A percentile compares a stretch with the other conserved stretches of the same genome.
These are phyloP conservation scores for Psilocybe cyanescens DNA, from an alignment of 768 basidiomycete genomes.

Conservation along the genomic window DNA sequence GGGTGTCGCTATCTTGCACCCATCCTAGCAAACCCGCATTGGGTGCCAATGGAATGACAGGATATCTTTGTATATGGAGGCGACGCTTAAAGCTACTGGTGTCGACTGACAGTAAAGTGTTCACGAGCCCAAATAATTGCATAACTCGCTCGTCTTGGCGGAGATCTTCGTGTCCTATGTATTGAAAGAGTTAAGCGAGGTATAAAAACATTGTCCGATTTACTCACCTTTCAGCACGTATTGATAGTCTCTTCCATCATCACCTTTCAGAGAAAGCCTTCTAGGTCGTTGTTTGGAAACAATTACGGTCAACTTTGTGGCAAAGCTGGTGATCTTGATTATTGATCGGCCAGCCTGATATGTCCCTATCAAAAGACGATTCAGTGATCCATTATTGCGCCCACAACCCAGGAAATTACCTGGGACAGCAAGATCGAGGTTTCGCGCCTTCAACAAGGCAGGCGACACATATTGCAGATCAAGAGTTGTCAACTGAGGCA, in stretches of 20 bases:
- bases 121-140: slow-evolving; percentile 98
- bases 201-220: neutral
- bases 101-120: slow-evolving; percentile 91
- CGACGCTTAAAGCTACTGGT: slow-evolving; percentile 96
- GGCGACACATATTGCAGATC: slow-evolving; percentile 99
- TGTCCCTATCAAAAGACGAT: slow-evolving; percentile 59
- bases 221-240: slow-evolving; percentile 84
- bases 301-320: slow-evolving; percentile 90
- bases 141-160: slow-evolving; percentile 99
- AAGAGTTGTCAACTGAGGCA: slow-evolving; percentile 85
- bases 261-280: slow-evolving; percentile 83
- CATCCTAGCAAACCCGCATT: slow-evolving; percentile 94
- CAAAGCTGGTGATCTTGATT: slow-evolving; percentile 82
- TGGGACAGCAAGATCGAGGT: slow-evolving; percentile 95
- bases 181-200: neutral
- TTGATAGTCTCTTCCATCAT: slow-evolving; percentile 92
- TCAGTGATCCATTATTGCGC: neutral
- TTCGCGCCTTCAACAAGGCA: slow-evolving; percentile 82
- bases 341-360: slow-evolving; percentile 89
- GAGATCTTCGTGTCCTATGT: slow-evolving; percentile 92
- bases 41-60: slow-evolving; percentile 93
- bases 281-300: slow-evolving; percentile 97
- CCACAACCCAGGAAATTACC: slow-evolving; percentile 47
- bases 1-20: slow-evolving; percentile 94
- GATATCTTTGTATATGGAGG: slow-evolving; percentile 90